Conservation (phyloP, 2,329 filamentous ascomycete species). For the Corynespora cassiicola region DNA sequence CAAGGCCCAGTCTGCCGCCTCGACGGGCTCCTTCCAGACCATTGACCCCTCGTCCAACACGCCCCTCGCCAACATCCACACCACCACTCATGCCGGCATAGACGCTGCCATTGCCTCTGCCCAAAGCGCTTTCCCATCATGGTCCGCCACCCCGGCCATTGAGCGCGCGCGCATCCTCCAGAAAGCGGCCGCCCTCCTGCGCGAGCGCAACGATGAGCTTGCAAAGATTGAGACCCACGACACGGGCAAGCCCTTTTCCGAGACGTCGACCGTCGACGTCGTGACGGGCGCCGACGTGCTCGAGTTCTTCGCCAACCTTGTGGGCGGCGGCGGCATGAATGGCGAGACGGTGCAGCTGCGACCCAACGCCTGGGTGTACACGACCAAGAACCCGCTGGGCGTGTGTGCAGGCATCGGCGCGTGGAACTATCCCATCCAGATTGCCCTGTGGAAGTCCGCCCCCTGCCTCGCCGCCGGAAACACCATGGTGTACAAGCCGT, state of each 20-base stretch:
- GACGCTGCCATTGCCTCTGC: conserved; percentile 76
- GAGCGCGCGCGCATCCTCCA: conserved; percentile 80
- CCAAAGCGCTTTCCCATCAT: conserved; percentile 72
- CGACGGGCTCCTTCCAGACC: conserved; percentile 70
- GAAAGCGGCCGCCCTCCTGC: conserved; percentile 75
- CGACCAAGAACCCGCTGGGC: conserved; percentile 79
- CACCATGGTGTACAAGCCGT: conserved; percentile 90
- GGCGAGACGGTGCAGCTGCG: conserved; percentile 79
- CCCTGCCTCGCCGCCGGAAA: conserved; percentile 86
- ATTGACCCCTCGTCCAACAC: conserved; percentile 76
- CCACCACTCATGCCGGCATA: conserved; percentile 70
- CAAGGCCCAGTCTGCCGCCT: conserved; percentile 66
- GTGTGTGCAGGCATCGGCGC: conserved; percentile 88
- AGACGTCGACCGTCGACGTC: conserved; percentile 84
- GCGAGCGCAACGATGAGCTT: conserved; percentile 78
- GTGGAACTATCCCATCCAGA: conserved; percentile 93
- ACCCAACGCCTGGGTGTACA: conserved; percentile 81
- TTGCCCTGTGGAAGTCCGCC: conserved; percentile 87
- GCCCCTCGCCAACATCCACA: conserved; percentile 74
- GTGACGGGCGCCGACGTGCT: conserved; percentile 84
- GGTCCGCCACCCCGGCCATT: conserved; percentile 78
- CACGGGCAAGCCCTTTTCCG: conserved; percentile 84
- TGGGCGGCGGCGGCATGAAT: conserved; percentile 79
- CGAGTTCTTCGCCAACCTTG: conserved; percentile 83
- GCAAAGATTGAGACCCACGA: conserved; percentile 82